phyloP scores from a whole-genome alignment of 2,329 filamentous ascomycete species.

The Calonectria pauciramosa region DNA sequence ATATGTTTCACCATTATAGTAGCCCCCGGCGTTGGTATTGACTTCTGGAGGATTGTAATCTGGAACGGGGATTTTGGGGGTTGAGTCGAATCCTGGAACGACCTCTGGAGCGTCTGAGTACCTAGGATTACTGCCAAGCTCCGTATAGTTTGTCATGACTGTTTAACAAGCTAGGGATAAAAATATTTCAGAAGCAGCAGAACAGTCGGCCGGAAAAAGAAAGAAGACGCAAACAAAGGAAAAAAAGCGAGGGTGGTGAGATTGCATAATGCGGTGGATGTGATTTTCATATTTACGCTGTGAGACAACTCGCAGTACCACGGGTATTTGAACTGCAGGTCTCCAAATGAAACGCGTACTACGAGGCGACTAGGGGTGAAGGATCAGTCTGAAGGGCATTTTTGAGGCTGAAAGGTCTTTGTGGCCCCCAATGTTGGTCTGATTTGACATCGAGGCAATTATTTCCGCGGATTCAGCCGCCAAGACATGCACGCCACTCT shows the following conservation, averaged over 20 bases:
- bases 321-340: background rate
- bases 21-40: too few relatives aligned
- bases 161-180: too few relatives aligned
- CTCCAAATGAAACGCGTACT: background rate
- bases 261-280: background rate
- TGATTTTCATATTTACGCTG: background rate
- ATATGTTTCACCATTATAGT: background rate
- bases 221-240: background rate
- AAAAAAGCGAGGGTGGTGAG: background rate
- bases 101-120: background rate
- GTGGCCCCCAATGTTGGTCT: background rate
- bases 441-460: background rate
- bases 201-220: too few relatives aligned
- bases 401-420: background rate
- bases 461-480: background rate
- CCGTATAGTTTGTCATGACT: background rate
- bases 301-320: background rate
- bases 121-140: background rate
- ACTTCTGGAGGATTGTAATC: background rate
- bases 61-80: background rate
- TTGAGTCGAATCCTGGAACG: background rate
- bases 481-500: background rate
- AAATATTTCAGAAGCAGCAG: too few relatives aligned
- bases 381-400: background rate
- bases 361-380: background rate